A percentile compares a stretch with the other conserved stretches of the same genome.
phyloP scores from a whole-genome alignment of 257 asterid species.

The Penstemon eatonii region DNA sequence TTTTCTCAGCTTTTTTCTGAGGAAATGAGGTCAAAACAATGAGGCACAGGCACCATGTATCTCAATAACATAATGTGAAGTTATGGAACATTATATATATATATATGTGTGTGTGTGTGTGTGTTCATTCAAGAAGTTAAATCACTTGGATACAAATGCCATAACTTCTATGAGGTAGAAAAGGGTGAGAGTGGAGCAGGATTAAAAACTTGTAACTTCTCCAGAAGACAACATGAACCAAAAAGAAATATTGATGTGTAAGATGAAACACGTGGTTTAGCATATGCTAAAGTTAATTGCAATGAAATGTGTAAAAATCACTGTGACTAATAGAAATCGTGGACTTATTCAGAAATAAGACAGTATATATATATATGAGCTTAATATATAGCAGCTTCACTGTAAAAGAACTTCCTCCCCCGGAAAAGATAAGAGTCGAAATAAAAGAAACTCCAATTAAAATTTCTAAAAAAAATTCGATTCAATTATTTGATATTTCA shows the following conservation, averaged over 20 bases:
- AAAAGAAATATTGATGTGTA: background rate
- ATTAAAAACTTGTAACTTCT: constrained; percentile 5
- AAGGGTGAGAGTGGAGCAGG: constrained; percentile 9
- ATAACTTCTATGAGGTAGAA: background rate
- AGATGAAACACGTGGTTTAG: background rate
- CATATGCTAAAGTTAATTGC: no score
- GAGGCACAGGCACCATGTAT: constrained; percentile 20
- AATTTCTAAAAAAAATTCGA: background rate
- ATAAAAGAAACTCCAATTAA: background rate
- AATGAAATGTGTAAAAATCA: background rate
- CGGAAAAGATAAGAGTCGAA: background rate
- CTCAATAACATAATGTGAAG: constrained; percentile 8
- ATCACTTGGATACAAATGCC: constrained; percentile 6
- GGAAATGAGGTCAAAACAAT: constrained; percentile 16
- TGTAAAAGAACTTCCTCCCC: background rate
- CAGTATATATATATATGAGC: background rate
- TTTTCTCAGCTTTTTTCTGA: constrained; percentile 84
- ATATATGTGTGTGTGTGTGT: constrained; percentile 8
- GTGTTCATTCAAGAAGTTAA: background rate
- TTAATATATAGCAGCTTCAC: background rate
- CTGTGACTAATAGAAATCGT: no score
- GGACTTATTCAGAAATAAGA: no score
- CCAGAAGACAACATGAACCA: background rate
- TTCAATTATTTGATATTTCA: background rate
- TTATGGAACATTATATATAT: constrained; percentile 19